Conservation (phyloP, 139 green algal genomes). For the Picochlorum sp. region DNA sequence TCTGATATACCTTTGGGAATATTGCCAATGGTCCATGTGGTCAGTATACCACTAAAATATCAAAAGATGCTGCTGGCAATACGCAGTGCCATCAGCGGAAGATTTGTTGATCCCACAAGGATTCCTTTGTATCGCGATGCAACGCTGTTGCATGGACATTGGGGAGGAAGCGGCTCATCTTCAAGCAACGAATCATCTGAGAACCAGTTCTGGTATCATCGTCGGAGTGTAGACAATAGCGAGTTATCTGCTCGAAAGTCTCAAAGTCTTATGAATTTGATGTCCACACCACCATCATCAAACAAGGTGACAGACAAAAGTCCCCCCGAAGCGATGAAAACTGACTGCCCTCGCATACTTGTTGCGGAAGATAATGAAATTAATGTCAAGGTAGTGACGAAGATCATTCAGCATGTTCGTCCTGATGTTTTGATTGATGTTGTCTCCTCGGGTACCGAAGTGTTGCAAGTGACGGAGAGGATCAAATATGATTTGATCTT, state of each 20-base stretch:
- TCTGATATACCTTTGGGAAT: conserved; percentile 27
- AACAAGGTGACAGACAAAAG: too few species aligned
- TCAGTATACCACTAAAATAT: conserved; percentile 12
- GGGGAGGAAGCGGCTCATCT: too few species aligned
- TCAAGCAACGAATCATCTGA: too few species aligned
- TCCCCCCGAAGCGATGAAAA: not conserved
- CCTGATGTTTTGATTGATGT: conserved; percentile 34
- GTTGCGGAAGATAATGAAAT: conserved; percentile 69
- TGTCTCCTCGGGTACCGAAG: conserved; percentile 49
- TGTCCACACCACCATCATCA: too few species aligned
- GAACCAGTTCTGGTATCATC: not conserved
- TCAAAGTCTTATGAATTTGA: too few species aligned
- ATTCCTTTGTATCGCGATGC: too few species aligned
- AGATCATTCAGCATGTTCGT: conserved; percentile 43
- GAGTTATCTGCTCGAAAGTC: not conserved
- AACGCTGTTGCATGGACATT: too few species aligned
- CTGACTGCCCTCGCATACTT: conserved; percentile 39
- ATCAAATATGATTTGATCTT: conserved; percentile 69
- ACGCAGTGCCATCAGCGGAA: too few species aligned
- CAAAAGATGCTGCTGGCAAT: not conserved
- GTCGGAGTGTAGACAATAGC: not conserved
- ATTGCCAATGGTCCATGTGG: conserved; percentile 29
- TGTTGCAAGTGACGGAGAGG: conserved; percentile 21
- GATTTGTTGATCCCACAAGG: too few species aligned
- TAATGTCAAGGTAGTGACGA: conserved; percentile 50